Evolutionary conservation across 306 rosid genomes (phyloP), one percentile per base, ranked within the genome.

Genomic region (Cucurbita pepo): DNA sequence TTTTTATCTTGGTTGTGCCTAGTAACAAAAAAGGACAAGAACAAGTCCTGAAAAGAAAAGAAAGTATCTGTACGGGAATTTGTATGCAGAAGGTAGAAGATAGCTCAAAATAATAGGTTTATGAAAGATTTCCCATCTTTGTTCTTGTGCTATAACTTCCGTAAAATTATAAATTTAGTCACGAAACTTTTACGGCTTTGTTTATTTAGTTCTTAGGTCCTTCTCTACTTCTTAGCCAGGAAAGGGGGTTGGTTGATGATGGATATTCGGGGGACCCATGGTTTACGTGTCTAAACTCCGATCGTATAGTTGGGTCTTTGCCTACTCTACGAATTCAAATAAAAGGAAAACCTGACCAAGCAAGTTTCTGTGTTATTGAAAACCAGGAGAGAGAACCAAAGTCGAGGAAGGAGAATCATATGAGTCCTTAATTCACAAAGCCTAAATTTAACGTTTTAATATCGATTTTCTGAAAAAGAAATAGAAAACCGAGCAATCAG

Each of bases 1-100:
- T 88, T 82, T 85, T 87, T 12, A 76, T 75, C 80, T 87, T 88
- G 5, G 92, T 87, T 57, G 97, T 91, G 80, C 75, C 83, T 89
- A 44, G 18, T 18, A 63, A 48, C 10, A 13, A 13, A 21, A 45
- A 21, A 67, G 5, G 18, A 37, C 34, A 47, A 21, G 53, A 40
- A 62, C 4, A 38, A 19, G 53, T 9, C 71, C 11, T 12, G 16
- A 11, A 47, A 43, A 4, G 10, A 19, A 19, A 19, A 8, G n/a
- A n/a, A 5, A 37, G 48, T 38, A 19, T 30, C 34, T 30, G 34
- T 30, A 30, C 3, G 34, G 34, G 34, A 61, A 57, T 30, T 30
- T 30, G 34, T 30, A 30, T 30, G 34, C 34, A 30, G 34, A 3
- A 30, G 34, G 34, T 30, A 30, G 34, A 30, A 30, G 34, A 30